phyloP scores from a whole-genome alignment of 768 basidiomycete genomes.

The Leccinum fibrillosum region DNA sequence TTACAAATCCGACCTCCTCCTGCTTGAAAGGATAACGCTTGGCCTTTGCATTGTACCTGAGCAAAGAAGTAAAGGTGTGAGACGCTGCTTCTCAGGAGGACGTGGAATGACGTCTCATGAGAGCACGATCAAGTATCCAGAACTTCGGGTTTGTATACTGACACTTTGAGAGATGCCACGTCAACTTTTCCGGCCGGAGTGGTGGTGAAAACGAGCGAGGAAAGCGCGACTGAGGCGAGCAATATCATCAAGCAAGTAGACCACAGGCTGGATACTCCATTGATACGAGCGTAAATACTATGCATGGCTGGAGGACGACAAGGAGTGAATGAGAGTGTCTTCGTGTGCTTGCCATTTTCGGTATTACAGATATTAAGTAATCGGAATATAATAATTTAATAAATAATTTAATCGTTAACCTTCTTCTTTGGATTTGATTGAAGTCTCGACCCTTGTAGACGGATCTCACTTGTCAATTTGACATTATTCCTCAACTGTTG shows the following conservation, averaged over 20 bases:
- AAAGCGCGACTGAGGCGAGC: constrained; percentile 66
- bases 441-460: constrained; percentile 7
- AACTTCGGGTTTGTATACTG: constrained; percentile 27
- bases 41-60: constrained; percentile 46
- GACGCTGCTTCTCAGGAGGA: constrained; percentile 8
- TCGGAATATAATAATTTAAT: not conserved
- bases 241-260: constrained; percentile 75
- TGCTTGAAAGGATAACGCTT: constrained; percentile 56
- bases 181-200: constrained; percentile 55
- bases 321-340: not conserved
- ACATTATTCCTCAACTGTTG: not conserved
- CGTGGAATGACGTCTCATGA: constrained; percentile 8
- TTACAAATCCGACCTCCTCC: constrained; percentile 76
- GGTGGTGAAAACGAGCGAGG: constrained; percentile 63
- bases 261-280: constrained; percentile 69
- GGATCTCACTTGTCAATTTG: not conserved
- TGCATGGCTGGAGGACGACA: constrained; percentile 48
- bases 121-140: not conserved
- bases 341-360: constrained; percentile 9
- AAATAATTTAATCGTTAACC: not conserved
- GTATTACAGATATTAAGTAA: not conserved
- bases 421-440: not conserved
- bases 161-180: constrained; percentile 77
- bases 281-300: constrained; percentile 63
- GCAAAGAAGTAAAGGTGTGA: constrained; percentile 9